phyloP scores from a whole-genome alignment of 352 stramenopile genomes.

The Phytopythium litorale region DNA sequence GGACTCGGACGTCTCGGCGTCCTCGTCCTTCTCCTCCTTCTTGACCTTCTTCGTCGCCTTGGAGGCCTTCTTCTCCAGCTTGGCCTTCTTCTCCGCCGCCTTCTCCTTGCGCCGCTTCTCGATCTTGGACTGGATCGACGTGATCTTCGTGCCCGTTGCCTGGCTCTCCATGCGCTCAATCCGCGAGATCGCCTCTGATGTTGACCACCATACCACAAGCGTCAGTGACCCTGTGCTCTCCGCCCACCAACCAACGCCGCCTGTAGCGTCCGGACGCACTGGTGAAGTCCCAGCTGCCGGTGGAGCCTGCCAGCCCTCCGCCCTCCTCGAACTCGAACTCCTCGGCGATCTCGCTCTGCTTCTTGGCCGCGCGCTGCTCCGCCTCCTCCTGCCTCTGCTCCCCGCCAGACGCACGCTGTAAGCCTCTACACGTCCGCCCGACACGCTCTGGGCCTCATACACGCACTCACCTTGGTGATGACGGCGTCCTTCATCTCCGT shows the following conservation, averaged over 20 bases:
- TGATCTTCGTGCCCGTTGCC: constrained; percentile 63
- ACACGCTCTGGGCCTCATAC: neutral
- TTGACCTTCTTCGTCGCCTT: constrained; percentile 32
- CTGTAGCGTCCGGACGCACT: constrained; percentile 23
- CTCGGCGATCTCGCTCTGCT: constrained; percentile 66
- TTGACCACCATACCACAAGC: neutral
- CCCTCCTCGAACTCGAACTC: constrained; percentile 85
- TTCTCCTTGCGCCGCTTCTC: constrained; percentile 80
- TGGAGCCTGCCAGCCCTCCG: constrained; percentile 37
- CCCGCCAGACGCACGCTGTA: neutral
- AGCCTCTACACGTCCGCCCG: too few relatives aligned
- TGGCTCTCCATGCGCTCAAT: constrained; percentile 74
- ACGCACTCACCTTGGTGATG: constrained; percentile 49
- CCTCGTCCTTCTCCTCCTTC: constrained; percentile 17
- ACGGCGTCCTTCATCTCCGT: constrained; percentile 51
- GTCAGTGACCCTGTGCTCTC: neutral
- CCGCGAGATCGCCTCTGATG: constrained; percentile 69
- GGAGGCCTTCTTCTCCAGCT: constrained; percentile 43
- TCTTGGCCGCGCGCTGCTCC: constrained; percentile 33
- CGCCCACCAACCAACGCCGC: neutral
- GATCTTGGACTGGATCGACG: constrained; percentile 85
- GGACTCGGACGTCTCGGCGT: constrained; percentile 10
- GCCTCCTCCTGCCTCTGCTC: constrained; percentile 40
- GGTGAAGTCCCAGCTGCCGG: constrained; percentile 83
- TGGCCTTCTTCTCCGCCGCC: constrained; percentile 47